Evolutionary conservation across 176 grass and related monocot species (phyloP).

Genomic region (Paspalum vaginatum): DNA sequence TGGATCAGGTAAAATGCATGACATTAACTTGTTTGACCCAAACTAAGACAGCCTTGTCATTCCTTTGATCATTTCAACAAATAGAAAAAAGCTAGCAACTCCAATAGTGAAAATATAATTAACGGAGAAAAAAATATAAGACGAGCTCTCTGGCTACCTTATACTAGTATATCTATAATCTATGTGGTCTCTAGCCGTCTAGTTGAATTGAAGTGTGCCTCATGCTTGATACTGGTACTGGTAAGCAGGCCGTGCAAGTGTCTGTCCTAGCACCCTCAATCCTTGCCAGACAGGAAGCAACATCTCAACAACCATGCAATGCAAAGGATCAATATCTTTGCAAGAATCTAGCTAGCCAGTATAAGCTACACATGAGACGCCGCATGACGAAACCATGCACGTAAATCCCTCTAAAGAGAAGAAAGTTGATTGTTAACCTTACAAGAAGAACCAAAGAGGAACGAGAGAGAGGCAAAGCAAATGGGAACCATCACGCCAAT

Average conservation of each 20-base stretch:
- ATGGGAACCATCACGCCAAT: slow-evolving; percentile 42
- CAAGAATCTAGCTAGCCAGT: slow-evolving; percentile 30
- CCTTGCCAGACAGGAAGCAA: slow-evolving; percentile 34
- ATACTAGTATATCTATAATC: not conserved
- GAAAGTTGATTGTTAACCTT: slow-evolving; percentile 44
- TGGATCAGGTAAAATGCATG: slow-evolving; percentile 25
- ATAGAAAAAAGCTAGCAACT: not conserved
- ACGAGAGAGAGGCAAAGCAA: not conserved
- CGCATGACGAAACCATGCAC: slow-evolving; percentile 46
- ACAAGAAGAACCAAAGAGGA: slow-evolving; percentile 41
- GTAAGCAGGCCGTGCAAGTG: slow-evolving; percentile 51
- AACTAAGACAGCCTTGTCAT: not conserved
- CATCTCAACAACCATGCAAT: slow-evolving; percentile 52
- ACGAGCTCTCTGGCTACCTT: not conserved
- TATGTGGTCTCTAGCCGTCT: not conserved
- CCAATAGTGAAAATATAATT: not conserved
- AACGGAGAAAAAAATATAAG: not conserved
- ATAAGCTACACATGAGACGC: slow-evolving; percentile 9
- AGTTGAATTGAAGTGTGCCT: not conserved
- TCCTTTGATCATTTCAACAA: slow-evolving; percentile 11
- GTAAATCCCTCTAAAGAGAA: slow-evolving; percentile 37
- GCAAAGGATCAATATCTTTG: slow-evolving; percentile 16
- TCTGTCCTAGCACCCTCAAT: slow-evolving; percentile 35
- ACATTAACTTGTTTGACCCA: slow-evolving; percentile 3
- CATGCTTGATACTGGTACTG: slow-evolving; percentile 14